Conservation (phyloP, 768 basidiomycete species). For the Pleurotus salmoneostramineus region DNA sequence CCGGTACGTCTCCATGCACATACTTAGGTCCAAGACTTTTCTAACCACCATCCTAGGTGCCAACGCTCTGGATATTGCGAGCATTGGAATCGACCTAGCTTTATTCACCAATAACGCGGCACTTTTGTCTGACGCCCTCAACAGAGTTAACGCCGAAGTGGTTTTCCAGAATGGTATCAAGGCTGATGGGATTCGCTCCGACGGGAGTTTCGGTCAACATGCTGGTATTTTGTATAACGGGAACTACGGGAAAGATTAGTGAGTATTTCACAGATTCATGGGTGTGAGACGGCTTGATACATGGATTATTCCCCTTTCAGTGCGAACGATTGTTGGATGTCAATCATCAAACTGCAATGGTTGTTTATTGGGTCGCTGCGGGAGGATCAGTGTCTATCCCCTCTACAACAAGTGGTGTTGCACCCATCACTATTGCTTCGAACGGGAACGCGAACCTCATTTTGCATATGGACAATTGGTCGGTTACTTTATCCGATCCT, state of each 20-base stretch:
- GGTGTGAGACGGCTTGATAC: too few species aligned
- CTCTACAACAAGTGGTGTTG: conserved; percentile 14
- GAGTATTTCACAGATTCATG: background rate
- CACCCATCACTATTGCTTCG: conserved; percentile 27
- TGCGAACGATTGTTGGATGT: conserved; percentile 39
- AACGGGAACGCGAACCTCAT: conserved; percentile 30
- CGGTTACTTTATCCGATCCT: conserved; percentile 45
- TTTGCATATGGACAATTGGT: conserved; percentile 25
- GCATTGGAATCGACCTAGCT: conserved; percentile 36
- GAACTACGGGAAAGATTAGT: conserved; percentile 24
- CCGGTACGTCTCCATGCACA: conserved; percentile 25
- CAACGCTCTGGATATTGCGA: conserved; percentile 48
- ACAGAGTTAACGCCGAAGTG: conserved; percentile 33
- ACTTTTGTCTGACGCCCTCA: conserved; percentile 28
- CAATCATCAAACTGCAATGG: conserved; percentile 27
- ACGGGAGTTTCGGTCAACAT: conserved; percentile 28
- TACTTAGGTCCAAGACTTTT: background rate
- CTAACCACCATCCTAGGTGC: conserved; percentile 19
- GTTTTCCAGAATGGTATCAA: conserved; percentile 28
- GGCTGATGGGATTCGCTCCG: conserved; percentile 40
- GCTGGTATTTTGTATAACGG: conserved; percentile 44
- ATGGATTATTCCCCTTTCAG: conserved; percentile 15
- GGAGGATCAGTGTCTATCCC: conserved; percentile 33
- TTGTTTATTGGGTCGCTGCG: conserved; percentile 41
- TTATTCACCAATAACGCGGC: conserved; percentile 23